Conservation (phyloP, 345 rosid genomes). For the Acer saccharum region DNA sequence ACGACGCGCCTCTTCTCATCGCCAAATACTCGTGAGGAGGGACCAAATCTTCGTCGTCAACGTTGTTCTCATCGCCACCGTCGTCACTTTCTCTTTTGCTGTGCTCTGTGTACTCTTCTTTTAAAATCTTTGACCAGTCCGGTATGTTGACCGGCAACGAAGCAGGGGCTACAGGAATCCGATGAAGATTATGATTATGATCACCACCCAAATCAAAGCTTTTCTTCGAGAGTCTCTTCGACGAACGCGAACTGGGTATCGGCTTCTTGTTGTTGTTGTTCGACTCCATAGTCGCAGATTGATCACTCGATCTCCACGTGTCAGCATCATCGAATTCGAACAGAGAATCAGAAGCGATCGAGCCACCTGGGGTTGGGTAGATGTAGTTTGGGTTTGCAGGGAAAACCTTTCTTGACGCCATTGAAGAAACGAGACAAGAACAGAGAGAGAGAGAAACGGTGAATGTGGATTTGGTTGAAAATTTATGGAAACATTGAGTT, state of each 20-base stretch:
- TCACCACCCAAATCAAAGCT: constrained; percentile 25
- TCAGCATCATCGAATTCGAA: constrained; percentile 72
- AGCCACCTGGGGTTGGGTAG: constrained; percentile 36
- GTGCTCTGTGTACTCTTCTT: constrained; percentile 40
- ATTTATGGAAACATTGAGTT: not conserved
- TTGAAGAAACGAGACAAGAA: constrained; percentile 16
- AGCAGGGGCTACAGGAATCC: constrained; percentile 27
- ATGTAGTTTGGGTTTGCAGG: constrained; percentile 45
- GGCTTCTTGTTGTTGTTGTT: constrained; percentile 29
- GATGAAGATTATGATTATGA: not conserved
- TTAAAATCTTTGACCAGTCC: constrained; percentile 81
- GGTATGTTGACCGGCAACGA: constrained; percentile 76
- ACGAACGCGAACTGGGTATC: constrained; percentile 36
- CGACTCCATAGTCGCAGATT: constrained; percentile 24
- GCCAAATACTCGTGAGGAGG: constrained; percentile 71
- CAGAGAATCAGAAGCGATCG: constrained; percentile 21
- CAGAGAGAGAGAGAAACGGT: not conserved
- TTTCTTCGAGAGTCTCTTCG: constrained; percentile 38
- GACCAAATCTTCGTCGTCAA: constrained; percentile 26
- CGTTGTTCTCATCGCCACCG: constrained; percentile 24
- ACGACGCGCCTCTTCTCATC: constrained; percentile 55
- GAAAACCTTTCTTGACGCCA: constrained; percentile 60
- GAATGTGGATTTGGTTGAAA: too few relatives aligned
- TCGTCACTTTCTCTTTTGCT: constrained; percentile 32
- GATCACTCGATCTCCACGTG: constrained; percentile 30